Conservation (phyloP, 2,329 filamentous ascomycete species). For the Stylonectria norvegica region DNA sequence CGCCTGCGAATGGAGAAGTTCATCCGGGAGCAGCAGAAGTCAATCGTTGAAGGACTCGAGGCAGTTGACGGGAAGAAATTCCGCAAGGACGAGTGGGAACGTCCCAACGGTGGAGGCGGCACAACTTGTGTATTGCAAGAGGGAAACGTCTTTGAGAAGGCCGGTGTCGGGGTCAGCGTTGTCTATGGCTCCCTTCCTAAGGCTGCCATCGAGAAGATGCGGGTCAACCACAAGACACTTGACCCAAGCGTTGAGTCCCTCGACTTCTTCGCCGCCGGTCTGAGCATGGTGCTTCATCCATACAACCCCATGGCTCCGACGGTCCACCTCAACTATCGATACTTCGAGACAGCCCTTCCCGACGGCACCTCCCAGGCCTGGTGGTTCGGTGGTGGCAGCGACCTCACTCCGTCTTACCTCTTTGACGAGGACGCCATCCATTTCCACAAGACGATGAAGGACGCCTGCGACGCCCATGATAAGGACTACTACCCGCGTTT, state of each 20-base stretch:
- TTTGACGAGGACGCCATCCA: constrained; percentile 97
- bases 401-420: constrained; percentile 88
- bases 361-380: constrained; percentile 80
- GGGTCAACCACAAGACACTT: constrained; percentile 89
- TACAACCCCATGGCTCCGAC: constrained; percentile 96
- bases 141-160: constrained; percentile 96
- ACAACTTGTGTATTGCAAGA: constrained; percentile 94
- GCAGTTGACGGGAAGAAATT: constrained; percentile 81
- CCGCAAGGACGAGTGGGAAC: constrained; percentile 78
- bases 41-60: constrained; percentile 81
- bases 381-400: constrained; percentile 97
- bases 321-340: constrained; percentile 96
- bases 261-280: constrained; percentile 91
- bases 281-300: constrained; percentile 91
- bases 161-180: constrained; percentile 89
- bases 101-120: constrained; percentile 85
- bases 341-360: constrained; percentile 91
- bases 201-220: constrained; percentile 87
- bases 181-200: constrained; percentile 90
- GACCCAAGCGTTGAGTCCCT: constrained; percentile 74
- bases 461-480: constrained; percentile 90
- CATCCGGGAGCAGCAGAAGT: constrained; percentile 87
- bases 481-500: constrained; percentile 88
- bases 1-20: constrained; percentile 96
- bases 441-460: constrained; percentile 92